Conservation (phyloP, 345 rosid genomes). For the Moringa oleifera region DNA sequence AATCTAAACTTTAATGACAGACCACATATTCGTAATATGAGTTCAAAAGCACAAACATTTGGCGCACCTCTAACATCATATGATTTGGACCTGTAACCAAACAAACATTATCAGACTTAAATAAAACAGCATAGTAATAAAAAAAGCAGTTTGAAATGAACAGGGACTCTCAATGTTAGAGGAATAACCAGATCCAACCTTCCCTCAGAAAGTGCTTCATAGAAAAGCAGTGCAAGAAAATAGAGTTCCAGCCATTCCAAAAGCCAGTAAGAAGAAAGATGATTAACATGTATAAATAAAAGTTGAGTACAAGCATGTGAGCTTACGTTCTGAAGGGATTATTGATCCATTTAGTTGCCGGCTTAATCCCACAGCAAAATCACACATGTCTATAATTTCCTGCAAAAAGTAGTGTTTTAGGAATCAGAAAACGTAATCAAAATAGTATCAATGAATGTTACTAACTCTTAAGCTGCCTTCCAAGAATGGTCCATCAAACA, state of each 20-base stretch:
- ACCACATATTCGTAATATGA: background rate
- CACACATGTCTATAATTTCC: slow-evolving; percentile 99
- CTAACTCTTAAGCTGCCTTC: background rate
- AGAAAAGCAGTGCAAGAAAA: background rate
- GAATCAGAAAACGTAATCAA: background rate
- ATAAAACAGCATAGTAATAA: background rate
- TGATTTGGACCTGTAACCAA: slow-evolving; percentile 86
- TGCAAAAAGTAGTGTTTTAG: slow-evolving; percentile 29
- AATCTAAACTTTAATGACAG: slow-evolving; percentile 14
- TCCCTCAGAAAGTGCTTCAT: background rate
- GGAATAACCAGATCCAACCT: slow-evolving; percentile 8
- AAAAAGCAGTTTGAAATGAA: background rate
- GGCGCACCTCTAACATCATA: slow-evolving; percentile 84
- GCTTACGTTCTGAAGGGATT: slow-evolving; percentile 97
- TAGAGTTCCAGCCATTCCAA: background rate
- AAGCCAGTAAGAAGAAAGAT: background rate
- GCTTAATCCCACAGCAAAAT: slow-evolving; percentile 91
- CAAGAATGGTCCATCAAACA: slow-evolving; percentile 1
- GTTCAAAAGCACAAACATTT: slow-evolving; percentile 14
- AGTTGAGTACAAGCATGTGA: slow-evolving; percentile 5
- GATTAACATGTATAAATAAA: slow-evolving; percentile 1
- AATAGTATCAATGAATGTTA: background rate
- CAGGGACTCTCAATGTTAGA: background rate
- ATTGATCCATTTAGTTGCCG: slow-evolving; percentile 92
- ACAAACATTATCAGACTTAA: background rate